Evolutionary conservation across 371 early-diverging fungal genomes (phyloP).

Genomic region (Lichtheimia hyalospora): DNA sequence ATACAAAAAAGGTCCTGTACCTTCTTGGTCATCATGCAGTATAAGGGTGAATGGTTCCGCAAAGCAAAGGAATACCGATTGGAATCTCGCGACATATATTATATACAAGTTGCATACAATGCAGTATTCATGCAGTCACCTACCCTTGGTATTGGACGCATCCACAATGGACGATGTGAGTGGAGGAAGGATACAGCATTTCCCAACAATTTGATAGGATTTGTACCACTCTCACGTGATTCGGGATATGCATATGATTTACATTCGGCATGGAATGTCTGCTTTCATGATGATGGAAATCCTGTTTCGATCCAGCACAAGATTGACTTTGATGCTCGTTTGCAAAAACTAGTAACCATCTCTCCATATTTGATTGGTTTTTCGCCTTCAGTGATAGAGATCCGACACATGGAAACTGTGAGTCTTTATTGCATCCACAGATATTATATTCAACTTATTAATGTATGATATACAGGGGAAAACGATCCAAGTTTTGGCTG

Average conservation of each 20-base stretch:
- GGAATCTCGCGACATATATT: conserved; percentile 4
- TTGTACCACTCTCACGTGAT: conserved; percentile 13
- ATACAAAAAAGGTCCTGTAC: conserved; percentile 1
- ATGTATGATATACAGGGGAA: conserved; percentile 5
- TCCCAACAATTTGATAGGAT: background rate
- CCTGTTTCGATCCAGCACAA: background rate
- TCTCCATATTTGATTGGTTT: conserved; percentile 40
- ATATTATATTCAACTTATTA: background rate
- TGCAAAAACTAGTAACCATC: conserved; percentile 14
- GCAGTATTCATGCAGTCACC: conserved; percentile 11
- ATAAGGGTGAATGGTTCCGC: conserved; percentile 1
- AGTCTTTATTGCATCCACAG: conserved; percentile 3
- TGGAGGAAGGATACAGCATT: background rate
- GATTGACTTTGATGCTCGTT: conserved; percentile 29
- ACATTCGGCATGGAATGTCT: conserved; percentile 7
- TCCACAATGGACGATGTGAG: background rate
- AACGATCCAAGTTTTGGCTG: conserved; percentile 15
- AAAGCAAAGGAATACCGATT: conserved; percentile 12
- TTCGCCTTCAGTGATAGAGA: conserved; percentile 32
- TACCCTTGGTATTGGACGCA: conserved; percentile 7
- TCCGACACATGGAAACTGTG: conserved; percentile 39
- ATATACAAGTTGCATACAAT: conserved; percentile 12
- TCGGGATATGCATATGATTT: conserved; percentile 4
- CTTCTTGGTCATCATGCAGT: conserved; percentile 3
- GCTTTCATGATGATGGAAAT: background rate